phyloP scores from a whole-genome alignment of 345 rosid species.

The Pugionium cornutum region DNA sequence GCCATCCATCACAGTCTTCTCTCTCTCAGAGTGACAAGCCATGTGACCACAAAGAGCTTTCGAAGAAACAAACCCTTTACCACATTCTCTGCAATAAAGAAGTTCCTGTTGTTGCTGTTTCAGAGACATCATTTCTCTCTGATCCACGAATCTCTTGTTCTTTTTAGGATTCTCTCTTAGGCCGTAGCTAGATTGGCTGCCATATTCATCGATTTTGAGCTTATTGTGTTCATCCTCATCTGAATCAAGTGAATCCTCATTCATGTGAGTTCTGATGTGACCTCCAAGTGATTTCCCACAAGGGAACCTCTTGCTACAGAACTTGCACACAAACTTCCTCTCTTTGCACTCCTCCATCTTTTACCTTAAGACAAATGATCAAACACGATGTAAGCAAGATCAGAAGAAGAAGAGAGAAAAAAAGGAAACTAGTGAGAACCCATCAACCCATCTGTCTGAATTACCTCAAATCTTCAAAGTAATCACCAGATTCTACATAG shows the following conservation, averaged over 20 bases:
- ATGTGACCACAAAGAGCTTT: constrained; percentile 95
- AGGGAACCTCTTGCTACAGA: constrained; percentile 66
- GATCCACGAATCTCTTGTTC: constrained; percentile 57
- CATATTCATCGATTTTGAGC: constrained; percentile 48
- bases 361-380: constrained; percentile 5
- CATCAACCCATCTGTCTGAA: neutral
- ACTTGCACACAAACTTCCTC: constrained; percentile 73
- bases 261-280: constrained; percentile 82
- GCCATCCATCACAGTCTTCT: constrained; percentile 52
- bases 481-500: neutral
- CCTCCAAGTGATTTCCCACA: constrained; percentile 92
- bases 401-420: neutral
- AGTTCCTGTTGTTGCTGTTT: constrained; percentile 36
- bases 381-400: constrained; percentile 24
- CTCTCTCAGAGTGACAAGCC: constrained; percentile 83
- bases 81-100: constrained; percentile 73
- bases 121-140: constrained; percentile 36
- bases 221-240: constrained; percentile 46
- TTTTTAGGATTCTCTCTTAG: constrained; percentile 75
- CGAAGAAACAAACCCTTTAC: constrained; percentile 74
- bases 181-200: constrained; percentile 54
- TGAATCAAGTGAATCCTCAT: constrained; percentile 44
- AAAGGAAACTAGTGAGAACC: constrained; percentile 14
- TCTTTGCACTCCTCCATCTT: constrained; percentile 59
- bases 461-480: constrained; percentile 29